Base-by-base conservation (phyloP, 805 yeast species). In the Metschnikowia proteae region DNA sequence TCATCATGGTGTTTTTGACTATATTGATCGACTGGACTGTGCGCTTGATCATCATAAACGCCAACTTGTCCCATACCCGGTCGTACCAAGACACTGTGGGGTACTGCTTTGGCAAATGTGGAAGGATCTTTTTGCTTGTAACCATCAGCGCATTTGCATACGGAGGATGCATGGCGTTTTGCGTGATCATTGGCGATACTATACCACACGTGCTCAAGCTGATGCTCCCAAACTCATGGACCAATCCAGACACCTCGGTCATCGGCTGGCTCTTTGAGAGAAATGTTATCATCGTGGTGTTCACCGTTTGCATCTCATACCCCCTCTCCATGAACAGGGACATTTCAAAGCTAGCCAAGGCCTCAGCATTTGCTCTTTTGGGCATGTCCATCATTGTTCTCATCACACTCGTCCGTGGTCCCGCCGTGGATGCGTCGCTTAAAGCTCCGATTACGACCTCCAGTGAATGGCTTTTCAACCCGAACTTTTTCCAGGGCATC, bases 141-240 rank as follows among this genome's bases (percentile, higher is more conserved):
- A 81, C 96, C 0, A 96, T 91, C 62, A 90, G 94, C 1, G 71
- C 88, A 4, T 91, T 91, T 73, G 97, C 98, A 1, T 83, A 88
- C 60, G 97, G 98, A 26, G 98, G 98, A 0, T 82, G 89, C 51
- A 83, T 89, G 75, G 97, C 97, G 2, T 92, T 89, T 66, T 87
- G 96, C 52, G 91, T 91, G 45, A 92, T 91, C 55, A 89, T 91
- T 30, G 98, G 98, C 22, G 98, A 91, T 60, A 87, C 97, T 0
- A 83, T 92, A 32, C 97, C 98, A 0, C 96, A 89, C 64, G 96
- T 91, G 3, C 64, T 92, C 42, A 71, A 81, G 48, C 80, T 89
- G 3, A 62, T 88, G 31, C 76, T 88, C 50, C 84, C 86, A 0
- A 52, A 57, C 11, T 64, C 73, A 13, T 58, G 74, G 3, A 66